Base-by-base conservation (phyloP, 176 grass and related monocot genomes). In the Rhynchospora pubera region DNA sequence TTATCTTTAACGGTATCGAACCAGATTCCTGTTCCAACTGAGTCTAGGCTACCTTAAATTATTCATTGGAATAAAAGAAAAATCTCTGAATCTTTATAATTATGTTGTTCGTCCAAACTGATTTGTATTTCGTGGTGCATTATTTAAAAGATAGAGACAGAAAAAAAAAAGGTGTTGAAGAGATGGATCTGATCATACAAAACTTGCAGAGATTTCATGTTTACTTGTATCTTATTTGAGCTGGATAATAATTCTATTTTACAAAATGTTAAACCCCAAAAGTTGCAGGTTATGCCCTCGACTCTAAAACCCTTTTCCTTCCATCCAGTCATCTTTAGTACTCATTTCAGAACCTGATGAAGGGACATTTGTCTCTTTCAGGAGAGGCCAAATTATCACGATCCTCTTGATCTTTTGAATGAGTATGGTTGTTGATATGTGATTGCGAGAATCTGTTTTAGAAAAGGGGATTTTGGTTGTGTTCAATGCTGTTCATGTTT, bases 401-500 rank as follows among this genome's bases (percentile, higher is more conserved):
- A 84, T 5, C 91, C 24, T 1, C 43, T 71, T 21, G 2, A 45
- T 10, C 42, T 46, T 70, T 67, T 14, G 9, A 63, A 19, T 10
- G 7, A 19, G 46, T 10, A 70, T 21, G 34, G 23, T 44, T 45
- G 16, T 70, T 19, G 66, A 70, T 19, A 10, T 16, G 19, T 47
- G 19, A 91, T 97, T 87, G 86, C 89, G 2, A 34, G 32, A 34
- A 1, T 34, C 32, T 34, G 32, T 34, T 34, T 34, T 34, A 22
- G 57, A 86, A 90, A 63, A 88, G 79, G 16, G 70, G 69, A 88
- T 90, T 9, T 85, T 92, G 5, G 91, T 86, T 30, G 71, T 60
- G 48, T 89, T 97, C 88, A 84, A n/a, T n/a, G n/a, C n/a, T n/a
- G n/a, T n/a, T n/a, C n/a, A n/a, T 90, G 86, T 86, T 94, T 16